Conservation (phyloP, 139 green algal genomes). For the Edaphochlamys debaryana region DNA sequence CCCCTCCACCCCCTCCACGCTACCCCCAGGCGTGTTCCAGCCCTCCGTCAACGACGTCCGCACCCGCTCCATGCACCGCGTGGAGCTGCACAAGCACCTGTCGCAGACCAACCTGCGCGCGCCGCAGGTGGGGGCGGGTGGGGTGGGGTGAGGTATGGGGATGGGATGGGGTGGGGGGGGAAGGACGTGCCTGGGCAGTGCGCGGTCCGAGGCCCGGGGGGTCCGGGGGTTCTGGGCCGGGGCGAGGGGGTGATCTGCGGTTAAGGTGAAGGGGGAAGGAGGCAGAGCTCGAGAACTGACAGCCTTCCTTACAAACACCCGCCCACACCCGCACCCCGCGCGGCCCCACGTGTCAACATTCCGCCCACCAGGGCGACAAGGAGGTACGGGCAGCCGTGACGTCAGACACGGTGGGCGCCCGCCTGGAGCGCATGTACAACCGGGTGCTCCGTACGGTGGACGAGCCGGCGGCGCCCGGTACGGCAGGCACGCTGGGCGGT, state of each 20-base stretch:
- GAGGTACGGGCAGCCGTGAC: constrained; percentile 13
- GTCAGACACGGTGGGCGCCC: background rate
- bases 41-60: constrained; percentile 48
- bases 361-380: background rate
- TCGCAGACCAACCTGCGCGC: constrained; percentile 42
- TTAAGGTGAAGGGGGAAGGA: no score
- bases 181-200: no score
- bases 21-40: constrained; percentile 53
- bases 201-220: no score
- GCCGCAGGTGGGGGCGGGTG: constrained; percentile 2
- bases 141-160: no score
- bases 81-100: constrained; percentile 56
- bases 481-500: no score
- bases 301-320: no score
- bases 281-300: no score
- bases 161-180: no score
- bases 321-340: no score
- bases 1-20: background rate
- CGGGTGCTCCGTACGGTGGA: constrained; percentile 1
- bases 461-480: background rate
- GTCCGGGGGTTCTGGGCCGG: no score
- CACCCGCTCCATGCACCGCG: constrained; percentile 49
- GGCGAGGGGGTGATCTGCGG: no score
- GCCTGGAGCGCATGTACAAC: constrained; percentile 36
- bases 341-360: no score